Evolutionary conservation across 139 green algal species (phyloP).

Genomic region (Volvox africanus): DNA sequence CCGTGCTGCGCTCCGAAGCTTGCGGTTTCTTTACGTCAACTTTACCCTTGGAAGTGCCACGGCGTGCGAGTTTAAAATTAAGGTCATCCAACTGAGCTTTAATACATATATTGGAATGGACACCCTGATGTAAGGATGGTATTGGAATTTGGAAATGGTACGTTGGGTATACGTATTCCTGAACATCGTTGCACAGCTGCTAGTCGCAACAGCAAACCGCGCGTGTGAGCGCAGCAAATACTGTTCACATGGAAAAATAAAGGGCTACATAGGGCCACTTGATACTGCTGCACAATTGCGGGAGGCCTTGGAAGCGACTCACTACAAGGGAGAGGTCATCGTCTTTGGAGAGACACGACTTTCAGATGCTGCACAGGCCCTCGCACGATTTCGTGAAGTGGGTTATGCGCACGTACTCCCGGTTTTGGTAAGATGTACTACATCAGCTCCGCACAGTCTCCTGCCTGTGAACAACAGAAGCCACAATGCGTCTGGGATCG

Average conservation of each 20-base stretch:
- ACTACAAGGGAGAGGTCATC: slow-evolving; percentile 22
- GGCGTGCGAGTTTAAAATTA: too few relatives aligned
- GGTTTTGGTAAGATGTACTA: background rate
- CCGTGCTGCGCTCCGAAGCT: too few relatives aligned
- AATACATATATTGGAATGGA: too few relatives aligned
- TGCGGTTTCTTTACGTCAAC: too few relatives aligned
- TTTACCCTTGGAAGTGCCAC: too few relatives aligned
- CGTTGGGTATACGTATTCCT: background rate
- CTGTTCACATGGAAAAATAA: background rate
- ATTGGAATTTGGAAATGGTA: background rate
- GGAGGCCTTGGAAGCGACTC: background rate
- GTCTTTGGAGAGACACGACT: slow-evolving; percentile 3
- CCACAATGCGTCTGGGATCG: too few relatives aligned
- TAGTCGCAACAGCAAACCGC: background rate
- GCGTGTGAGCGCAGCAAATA: slow-evolving; percentile 13
- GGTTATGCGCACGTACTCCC: slow-evolving; percentile 18
- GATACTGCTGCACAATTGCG: background rate
- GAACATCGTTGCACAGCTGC: background rate
- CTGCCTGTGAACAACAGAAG: too few relatives aligned
- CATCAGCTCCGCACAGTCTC: too few relatives aligned
- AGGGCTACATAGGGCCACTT: slow-evolving; percentile 13
- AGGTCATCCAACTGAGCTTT: too few relatives aligned
- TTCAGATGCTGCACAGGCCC: background rate
- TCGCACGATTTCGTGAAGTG: background rate
- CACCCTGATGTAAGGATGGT: too few relatives aligned